A percentile compares a stretch with the other conserved stretches of the same genome.
Conservation (phyloP, 2,329 filamentous ascomycete genomes). For the Lasiodiplodia sp. region DNA sequence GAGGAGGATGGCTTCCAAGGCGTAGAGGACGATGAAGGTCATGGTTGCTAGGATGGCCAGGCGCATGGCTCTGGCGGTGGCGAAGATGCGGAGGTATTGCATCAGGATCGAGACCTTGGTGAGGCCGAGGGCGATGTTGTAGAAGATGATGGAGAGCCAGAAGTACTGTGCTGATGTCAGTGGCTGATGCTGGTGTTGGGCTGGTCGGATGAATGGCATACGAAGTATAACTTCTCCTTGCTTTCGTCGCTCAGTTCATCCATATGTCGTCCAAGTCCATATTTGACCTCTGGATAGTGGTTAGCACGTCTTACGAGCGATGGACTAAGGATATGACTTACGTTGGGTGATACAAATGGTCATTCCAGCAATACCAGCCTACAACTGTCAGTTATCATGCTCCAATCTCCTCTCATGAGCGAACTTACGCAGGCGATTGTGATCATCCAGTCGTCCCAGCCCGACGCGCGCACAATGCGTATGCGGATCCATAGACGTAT, state of each 20-base stretch:
- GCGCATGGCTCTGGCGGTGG: constrained; percentile 36
- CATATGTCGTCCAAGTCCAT: neutral
- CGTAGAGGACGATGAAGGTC: constrained; percentile 38
- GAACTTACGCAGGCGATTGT: constrained; percentile 1
- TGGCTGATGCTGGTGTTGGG: neutral
- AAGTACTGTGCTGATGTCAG: constrained; percentile 32
- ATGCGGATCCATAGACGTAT: constrained; percentile 15
- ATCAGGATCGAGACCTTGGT: constrained; percentile 45
- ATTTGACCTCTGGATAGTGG: neutral
- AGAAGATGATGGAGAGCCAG: constrained; percentile 43
- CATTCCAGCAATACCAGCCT: neutral
- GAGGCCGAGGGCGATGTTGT: constrained; percentile 42
- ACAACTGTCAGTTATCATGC: neutral
- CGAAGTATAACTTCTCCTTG: neutral
- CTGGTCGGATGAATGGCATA: neutral
- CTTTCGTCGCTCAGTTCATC: neutral
- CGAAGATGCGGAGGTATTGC: constrained; percentile 46
- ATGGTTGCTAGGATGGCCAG: constrained; percentile 37
- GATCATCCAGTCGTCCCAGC: constrained; percentile 25
- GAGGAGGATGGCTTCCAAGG: constrained; percentile 39
- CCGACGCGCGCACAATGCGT: neutral
- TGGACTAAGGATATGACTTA: neutral
- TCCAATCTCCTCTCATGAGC: no score
- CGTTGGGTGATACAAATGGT: neutral
- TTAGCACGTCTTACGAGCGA: neutral